Base-by-base conservation (phyloP, 768 basidiomycete genomes). In the Thelephora aurantiotincta region DNA sequence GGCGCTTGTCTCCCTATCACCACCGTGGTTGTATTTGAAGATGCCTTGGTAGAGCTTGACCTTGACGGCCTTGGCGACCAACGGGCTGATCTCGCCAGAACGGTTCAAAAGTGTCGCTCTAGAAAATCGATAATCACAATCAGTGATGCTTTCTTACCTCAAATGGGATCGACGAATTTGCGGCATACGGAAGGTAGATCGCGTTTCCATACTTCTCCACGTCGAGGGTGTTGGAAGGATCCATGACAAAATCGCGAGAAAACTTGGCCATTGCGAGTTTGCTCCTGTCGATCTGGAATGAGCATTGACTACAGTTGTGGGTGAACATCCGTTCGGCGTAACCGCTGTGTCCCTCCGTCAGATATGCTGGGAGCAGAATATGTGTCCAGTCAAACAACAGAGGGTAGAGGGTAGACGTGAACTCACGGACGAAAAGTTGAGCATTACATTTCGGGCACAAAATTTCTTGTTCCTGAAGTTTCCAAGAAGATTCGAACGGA, bases 251-350 rank as follows among this genome's bases (percentile, higher is more conserved):
- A 55, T 74, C 69, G 6, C 57, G 58, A 3, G 63, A 65, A 19
- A 74, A 64, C 50, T 72, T 74, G 34, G 64, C 57, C 1, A 70
- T 57, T 0, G 62, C 70, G 3, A 76, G 61, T 9, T 52, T 61
- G 14, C 66, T 61, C 38, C 66, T 68, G 1, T 64, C 72, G 22
- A 79, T 68, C 3, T 51, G 54, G 22, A 66, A 59, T 11, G 48
- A 48, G 52, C 77, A 78, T 2, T 35, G 23, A 1, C 52, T 51
- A 50, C 77, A 78, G 35, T 22, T 19, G 0, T 53, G 44, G 3
- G 33, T 54, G 48, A 78, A 78, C 0, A 55, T 58, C 19, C 58
- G 57, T 50, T 77, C 73, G 0, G 70, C 55, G 46, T 76, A 79
- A 0, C 77, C 77, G 0, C 64, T 68, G 0, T 69, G 71, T 0